Evolutionary conservation across 2,329 filamentous ascomycete genomes (phyloP).

Genomic region (Aspergillus brunneoviolaceus): DNA sequence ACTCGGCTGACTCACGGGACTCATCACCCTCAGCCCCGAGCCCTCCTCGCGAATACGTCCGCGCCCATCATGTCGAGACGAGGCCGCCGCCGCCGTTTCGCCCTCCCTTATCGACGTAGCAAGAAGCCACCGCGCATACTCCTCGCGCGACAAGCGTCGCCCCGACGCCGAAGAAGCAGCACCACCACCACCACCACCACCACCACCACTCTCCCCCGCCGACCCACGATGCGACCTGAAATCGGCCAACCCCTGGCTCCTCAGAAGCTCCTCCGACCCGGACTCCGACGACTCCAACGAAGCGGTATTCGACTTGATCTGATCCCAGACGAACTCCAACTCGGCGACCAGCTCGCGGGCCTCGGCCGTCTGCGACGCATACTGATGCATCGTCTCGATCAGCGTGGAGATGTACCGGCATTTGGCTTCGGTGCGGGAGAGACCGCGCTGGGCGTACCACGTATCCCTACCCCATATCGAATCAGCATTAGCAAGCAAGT

Average conservation of each 20-base stretch:
- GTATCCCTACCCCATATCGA: slow-evolving; percentile 65
- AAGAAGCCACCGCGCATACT: slow-evolving; percentile 44
- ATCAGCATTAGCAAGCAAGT: neutral
- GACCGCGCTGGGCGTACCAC: slow-evolving; percentile 83
- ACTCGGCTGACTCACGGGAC: slow-evolving; percentile 71
- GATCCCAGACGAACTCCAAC: slow-evolving; percentile 99
- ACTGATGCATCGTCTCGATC: slow-evolving; percentile 95
- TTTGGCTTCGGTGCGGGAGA: slow-evolving; percentile 90
- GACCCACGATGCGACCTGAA: slow-evolving; percentile 2
- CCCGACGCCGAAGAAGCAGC: slow-evolving; percentile 25
- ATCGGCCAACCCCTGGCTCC: slow-evolving; percentile 11
- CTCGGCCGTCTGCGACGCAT: slow-evolving; percentile 78
- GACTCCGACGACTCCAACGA: slow-evolving; percentile 50
- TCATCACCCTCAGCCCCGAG: slow-evolving; percentile 68
- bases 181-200: no score
- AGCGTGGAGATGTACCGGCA: slow-evolving; percentile 88
- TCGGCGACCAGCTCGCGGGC: slow-evolving; percentile 85
- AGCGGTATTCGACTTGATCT: slow-evolving; percentile 80
- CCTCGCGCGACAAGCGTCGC: slow-evolving; percentile 36
- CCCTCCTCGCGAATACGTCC: slow-evolving; percentile 5
- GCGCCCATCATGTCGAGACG: neutral
- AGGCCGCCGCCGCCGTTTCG: neutral
- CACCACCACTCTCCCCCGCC: no score
- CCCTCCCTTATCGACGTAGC: slow-evolving; percentile 37
- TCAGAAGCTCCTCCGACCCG: no score